These are phyloP conservation scores for Bryoerythrophyllum caledonicum DNA, from an alignment of 225 moss, liverwort and hornwort genomes.

Conservation along the genomic window DNA sequence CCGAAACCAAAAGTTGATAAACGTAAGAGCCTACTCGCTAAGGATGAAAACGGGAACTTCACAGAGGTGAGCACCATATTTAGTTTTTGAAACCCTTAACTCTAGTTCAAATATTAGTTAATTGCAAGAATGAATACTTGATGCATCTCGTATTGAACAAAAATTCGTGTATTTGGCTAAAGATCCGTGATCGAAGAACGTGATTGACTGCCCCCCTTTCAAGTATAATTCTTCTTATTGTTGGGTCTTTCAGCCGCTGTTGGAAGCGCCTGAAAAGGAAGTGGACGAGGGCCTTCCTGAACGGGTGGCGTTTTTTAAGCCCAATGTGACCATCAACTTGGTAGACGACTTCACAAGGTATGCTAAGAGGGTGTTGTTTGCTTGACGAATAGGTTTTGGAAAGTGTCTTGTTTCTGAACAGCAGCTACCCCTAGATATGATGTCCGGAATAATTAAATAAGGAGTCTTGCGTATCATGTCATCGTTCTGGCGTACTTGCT, in stretches of 20 bases:
- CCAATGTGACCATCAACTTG: slow-evolving; percentile 87
- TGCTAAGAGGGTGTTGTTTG: slow-evolving; percentile 10
- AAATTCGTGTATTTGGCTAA: not conserved
- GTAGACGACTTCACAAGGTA: slow-evolving; percentile 91
- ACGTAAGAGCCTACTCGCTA: slow-evolving; percentile 73
- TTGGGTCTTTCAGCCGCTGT: slow-evolving; percentile 42
- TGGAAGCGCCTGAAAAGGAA: slow-evolving; percentile 36
- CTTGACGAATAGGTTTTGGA: slow-evolving; percentile 4
- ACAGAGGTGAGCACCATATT: slow-evolving; percentile 31
- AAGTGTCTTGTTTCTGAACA: not conserved
- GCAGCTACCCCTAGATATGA: not conserved
- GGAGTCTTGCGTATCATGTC: not conserved
- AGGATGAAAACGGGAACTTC: slow-evolving; percentile 50
- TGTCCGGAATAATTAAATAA: not conserved
- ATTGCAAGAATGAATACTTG: not conserved
- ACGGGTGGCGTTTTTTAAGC: slow-evolving; percentile 83
- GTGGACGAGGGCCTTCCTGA: slow-evolving; percentile 52
- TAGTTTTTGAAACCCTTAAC: slow-evolving; percentile 7
- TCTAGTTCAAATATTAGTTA: not conserved
- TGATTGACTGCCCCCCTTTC: slow-evolving; percentile 6
- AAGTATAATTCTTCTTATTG: not conserved
- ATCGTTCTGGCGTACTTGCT: not conserved
- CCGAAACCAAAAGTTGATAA: slow-evolving; percentile 82
- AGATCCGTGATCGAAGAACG: slow-evolving; percentile 4
- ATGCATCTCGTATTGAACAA: slow-evolving; percentile 1